Base-by-base conservation (phyloP, 768 basidiomycete species). In the Tubosaeta sp. region DNA sequence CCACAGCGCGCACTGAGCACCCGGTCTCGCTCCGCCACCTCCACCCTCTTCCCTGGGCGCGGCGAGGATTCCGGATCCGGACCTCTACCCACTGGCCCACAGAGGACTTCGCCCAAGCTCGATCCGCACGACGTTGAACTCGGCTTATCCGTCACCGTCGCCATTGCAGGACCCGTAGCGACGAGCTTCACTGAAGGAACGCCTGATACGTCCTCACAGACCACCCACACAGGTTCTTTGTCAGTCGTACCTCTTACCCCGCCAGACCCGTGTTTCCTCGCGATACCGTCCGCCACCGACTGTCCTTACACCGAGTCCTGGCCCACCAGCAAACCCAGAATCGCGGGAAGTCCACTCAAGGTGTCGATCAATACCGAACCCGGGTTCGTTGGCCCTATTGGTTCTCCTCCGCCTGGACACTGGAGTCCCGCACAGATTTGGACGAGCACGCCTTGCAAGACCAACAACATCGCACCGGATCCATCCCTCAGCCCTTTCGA, bases 371-470 rank as follows among this genome's bases (percentile, higher is more conserved):
- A 52, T 10, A 38, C 13, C 4, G 52, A 47, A 16, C 12, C 38
- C 4, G 38, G 42, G 1, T 48, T 59, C 43, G 22, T 56, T 25
- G 26, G 16, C 0, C 45, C 48, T 22, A 55, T 57, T 2, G 54
- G 25, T n/a, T 55, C 63, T 6, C 51, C 56, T 4, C 45, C 51
- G 1, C 59, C 54, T 17, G 46, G 38, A 25, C 52, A 26, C 19
- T 63, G 62, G 62, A 45, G 34, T 39, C 45, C 63, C 9, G 9
- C 43, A 2, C 46, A 57, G 22, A 53, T 66, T 8, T 67, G 64
- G 64, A 60, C 60, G 33, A 67, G 65, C 46, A 65, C 65, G 0
- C 65, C 65, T 3, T 51, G 7, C 39, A 61, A 57, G 51, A 14
- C 22, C 19, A 50, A 61, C 37, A 17, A 29, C 13, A 14, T 14